A percentile compares a stretch with the other conserved stretches of the same genome.
These are phyloP conservation scores for Aristolochia contorta DNA, from an alignment of 164 flowering plant genomes.

Conservation along the genomic window DNA sequence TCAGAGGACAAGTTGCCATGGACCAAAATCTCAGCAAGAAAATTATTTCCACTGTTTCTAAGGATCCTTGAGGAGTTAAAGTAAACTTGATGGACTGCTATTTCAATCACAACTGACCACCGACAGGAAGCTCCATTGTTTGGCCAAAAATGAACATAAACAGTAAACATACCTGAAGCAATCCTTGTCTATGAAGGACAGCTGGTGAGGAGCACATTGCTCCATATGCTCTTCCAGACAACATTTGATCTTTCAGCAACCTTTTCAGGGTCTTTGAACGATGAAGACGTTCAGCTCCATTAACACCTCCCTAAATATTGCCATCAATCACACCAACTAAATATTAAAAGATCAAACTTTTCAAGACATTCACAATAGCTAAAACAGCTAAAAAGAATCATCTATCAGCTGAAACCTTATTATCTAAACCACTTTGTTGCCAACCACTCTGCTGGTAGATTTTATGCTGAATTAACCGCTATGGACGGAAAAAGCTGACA, in stretches of 20 bases:
- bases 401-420: not conserved
- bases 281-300: constrained; percentile 47
- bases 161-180: constrained; percentile 45
- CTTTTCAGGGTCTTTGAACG: constrained; percentile 65
- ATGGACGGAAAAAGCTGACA: too few relatives aligned
- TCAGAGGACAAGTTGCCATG: too few relatives aligned
- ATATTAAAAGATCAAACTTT: not conserved
- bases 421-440: not conserved
- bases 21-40: too few relatives aligned
- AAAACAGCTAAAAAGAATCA: not conserved
- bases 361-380: not conserved
- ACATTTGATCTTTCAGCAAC: constrained; percentile 72
- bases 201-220: constrained; percentile 57
- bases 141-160: too few relatives aligned
- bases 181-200: constrained; percentile 56
- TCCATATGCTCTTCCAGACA: constrained; percentile 58
- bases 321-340: not conserved
- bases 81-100: too few relatives aligned
- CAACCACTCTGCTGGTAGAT: not conserved
- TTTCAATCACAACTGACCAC: too few relatives aligned
- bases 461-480: too few relatives aligned
- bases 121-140: too few relatives aligned
- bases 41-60: too few relatives aligned
- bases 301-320: constrained; percentile 51
- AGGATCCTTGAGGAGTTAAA: too few relatives aligned